Evolutionary conservation across 2,329 filamentous ascomycete species (phyloP), one percentile per base, ranked within the genome.

Genomic region (Aspergillus spinulosporus): DNA sequence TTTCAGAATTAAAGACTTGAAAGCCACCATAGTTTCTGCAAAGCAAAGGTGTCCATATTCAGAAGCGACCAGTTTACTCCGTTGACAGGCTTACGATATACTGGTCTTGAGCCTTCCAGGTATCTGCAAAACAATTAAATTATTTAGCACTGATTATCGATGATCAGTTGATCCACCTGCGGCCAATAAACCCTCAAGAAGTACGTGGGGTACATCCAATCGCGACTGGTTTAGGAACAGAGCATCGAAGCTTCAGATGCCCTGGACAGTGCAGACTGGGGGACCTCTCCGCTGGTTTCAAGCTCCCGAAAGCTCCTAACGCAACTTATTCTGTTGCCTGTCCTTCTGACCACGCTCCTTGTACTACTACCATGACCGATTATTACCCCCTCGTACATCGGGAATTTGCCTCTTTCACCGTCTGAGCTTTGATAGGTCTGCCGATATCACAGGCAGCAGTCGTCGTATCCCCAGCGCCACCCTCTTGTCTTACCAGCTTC

Each of bases 381-480:
- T 12, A 42, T 52, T 49, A 42, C 29, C n/a, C 6, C 7, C n/a
- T 37, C 11, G 34, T 37, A 37, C 11, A 37, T 37, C 34, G 34
- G 34, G 9, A 44, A 49, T 45, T 57, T 46, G 54, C 49, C 45
- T 48, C 52, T 47, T 53, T 37, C 54, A 49, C 52, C 49, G 49
- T 52, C 50, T 50, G 48, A 55, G 49, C 26, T 43, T 51, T 51
- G 42, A 52, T 46, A 59, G 53, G 34, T 47, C 51, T 44, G 42
- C 32, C 14, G 45, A 21, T 43, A 26, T 50, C 45, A 36, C 48
- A 62, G 60, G 60, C 60, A 62, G 56, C 60, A 60, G 58, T 53
- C 52, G 57, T 55, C 54, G 56, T 21, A 44, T 53, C 52, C 45
- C 37, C 34, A 36, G 42, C 45, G 52, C 52, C 52, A 49, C 52